Evolutionary conservation across 345 rosid species (phyloP), one percentile per base, ranked within the genome.

Genomic region (Passiflora organensis): DNA sequence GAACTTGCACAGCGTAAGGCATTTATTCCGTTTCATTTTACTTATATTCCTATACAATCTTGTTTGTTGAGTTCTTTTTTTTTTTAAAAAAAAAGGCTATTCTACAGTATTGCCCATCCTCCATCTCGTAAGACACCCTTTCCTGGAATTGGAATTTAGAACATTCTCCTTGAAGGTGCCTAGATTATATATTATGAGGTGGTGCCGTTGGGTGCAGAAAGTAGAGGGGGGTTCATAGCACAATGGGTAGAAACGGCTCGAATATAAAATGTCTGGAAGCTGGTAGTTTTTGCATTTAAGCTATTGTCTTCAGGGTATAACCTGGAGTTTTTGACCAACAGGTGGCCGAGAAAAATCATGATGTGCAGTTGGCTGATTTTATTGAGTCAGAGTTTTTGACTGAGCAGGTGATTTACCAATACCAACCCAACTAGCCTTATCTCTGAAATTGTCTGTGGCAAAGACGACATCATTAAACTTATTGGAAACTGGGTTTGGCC

Each of bases 351-450:
- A 15, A 20, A 32, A 62, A 56, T 24, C 44, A 57, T 17, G 73
- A 68, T 46, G 64, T 57, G 45, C 63, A 68, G 42, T 3, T 68
- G 64, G 13, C 60, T 1, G 68, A 68, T 56, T 68, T 68, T 13
- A 41, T 68, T 17, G 73, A 56, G 19, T 51, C 64, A n/a, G 68
- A 68, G 51, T 68, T 37, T 45, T 38, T 62, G 15, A 20, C 28
- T 14, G 72, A 68, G 56, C 72, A 68, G 72, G 67, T 68, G 51
- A 36, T 6, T 12, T 34, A 60, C 62, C 44, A 16, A 10, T 10
- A 12, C 12, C 39, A 36, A 36, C 39, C 39, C 6, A 36, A 36
- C 39, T 5, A 6, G 6, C 12, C 14, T 39, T 10, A 2, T 39
- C 14, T 39, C 43, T 1, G 12, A 2, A 39, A 39, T 14, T 39